Evolutionary conservation across 2,329 filamentous ascomycete genomes (phyloP), one percentile per base, ranked within the genome.

Genomic region (Botryosphaeria dothidea): DNA sequence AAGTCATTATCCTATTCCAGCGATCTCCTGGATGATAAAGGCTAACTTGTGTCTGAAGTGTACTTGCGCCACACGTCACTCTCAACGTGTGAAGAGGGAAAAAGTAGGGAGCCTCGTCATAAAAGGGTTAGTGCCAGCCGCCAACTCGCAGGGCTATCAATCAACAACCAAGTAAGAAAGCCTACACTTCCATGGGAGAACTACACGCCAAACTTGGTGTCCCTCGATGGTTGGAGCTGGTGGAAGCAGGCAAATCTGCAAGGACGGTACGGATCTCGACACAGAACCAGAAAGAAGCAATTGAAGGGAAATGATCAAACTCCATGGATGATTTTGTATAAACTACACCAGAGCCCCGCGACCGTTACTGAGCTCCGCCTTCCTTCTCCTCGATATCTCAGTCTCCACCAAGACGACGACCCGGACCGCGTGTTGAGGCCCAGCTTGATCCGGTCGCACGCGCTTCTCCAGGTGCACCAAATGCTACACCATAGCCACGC

Each of bases 401-500:
- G 5, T 66, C 57, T 31, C 64, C 48, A 27, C 64, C 64, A 6
- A 66, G 49, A 48, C 64, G 64, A 51, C 64, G 64, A 19, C 64
- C 64, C n/a, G 64, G 57, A 8, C 64, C 64, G 11, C 64, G 57
- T 4, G 27, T 9, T 9, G 43, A 36, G 2, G 45, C 19, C 64
- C 64, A 66, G 21, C 36, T 54, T 34, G 64, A 45, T 2, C 57
- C 64, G 15, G 64, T 66, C 15, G 34, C 27, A 11, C 64, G 51
- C 11, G 58, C 57, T 38, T 62, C 57, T 49, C 48, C 60, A n/a
- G 57, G 48, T 19, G 64, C 38, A 15, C 45, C 57, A 15, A 38
- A 57, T 1, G 64, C 58, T 1, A 49, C 25, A 5, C 64, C 64
- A 23, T 63, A 66, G 29, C 49, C 58, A 11, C 64, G 57, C 27